Base-by-base conservation (phyloP, 345 rosid species). In the Carallia pectinifolia region DNA sequence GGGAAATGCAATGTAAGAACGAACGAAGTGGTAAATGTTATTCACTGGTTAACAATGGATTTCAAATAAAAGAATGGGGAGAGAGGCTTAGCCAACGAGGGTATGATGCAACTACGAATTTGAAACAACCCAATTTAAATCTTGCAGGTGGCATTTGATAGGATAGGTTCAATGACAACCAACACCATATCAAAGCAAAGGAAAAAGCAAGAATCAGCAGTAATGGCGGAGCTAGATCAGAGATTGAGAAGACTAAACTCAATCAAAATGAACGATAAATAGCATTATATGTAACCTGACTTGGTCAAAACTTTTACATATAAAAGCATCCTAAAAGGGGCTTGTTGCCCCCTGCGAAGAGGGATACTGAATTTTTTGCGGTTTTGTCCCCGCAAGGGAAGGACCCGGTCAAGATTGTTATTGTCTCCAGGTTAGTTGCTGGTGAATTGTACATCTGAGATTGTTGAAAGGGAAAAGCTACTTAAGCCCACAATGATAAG, bases 151-250 rank as follows among this genome's bases (percentile, higher is more conserved):
- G 99, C 99, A 5, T 90, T 88, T 60, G 98, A 92, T 81, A 88
- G 89, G 73, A 83, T 92, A 1, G 96, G 99, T 40, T 90, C 91
- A 0, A 84, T 96, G 98, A 90, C 94, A 27, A 90, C 98, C n/a
- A 87, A 89, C 84, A 89, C 92, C 0, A 86, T 96, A 79, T 96
- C 97, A 1, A 96, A 96, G 85, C 89, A 92, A 79, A 84, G 99
- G 85, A 96, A 96, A 79, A 96, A 88, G 80, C 99, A 92, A 78
- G 98, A 96, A 79, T 89, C 97, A 1, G 98, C 97, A 16, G 99
- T 96, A 53, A 84, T 90, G 97, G 98, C 97, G 50, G 99, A 96
- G 82, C 93, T 96, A 27, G 97, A 90, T 77, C 90, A 88, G 84
- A 85, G 99, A 84, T 74, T 89, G 66, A 81, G 96, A 82, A 77